phyloP scores from a whole-genome alignment of 192 early-diverging fungal species.

The Cetraspora pellucida region DNA sequence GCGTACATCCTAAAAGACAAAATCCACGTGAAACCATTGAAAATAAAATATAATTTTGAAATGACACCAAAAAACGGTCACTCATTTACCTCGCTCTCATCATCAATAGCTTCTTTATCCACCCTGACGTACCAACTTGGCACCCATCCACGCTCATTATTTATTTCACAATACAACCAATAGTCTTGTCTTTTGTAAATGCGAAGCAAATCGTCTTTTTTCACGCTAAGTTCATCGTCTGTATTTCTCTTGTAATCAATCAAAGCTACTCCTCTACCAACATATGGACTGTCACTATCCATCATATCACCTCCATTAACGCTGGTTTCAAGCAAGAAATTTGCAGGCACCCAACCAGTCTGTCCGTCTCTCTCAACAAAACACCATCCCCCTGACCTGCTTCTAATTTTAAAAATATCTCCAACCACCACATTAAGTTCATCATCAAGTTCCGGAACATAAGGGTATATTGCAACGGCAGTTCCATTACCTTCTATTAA shows the following conservation, averaged over 20 bases:
- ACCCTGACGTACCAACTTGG: constrained; percentile 60
- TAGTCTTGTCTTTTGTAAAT: constrained; percentile 41
- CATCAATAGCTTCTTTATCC: constrained; percentile 21
- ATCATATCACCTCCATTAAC: constrained; percentile 49
- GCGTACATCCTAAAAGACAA: constrained; percentile 2
- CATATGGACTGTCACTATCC: constrained; percentile 33
- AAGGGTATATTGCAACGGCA: constrained; percentile 65
- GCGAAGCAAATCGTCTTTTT: constrained; percentile 54
- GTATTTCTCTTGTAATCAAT: constrained; percentile 55
- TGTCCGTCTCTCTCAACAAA: constrained; percentile 57
- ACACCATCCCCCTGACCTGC: constrained; percentile 62
- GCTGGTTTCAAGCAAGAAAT: constrained; percentile 53
- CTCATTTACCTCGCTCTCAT: constrained; percentile 22
- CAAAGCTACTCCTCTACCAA: constrained; percentile 51
- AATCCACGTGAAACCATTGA: constrained; percentile 2
- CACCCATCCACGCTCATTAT: constrained; percentile 57
- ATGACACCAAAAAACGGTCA: background rate
- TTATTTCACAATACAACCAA: constrained; percentile 40
- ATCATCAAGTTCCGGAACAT: constrained; percentile 58
- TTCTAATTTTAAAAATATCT: constrained; percentile 61
- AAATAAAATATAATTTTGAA: background rate
- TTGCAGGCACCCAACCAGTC: constrained; percentile 62
- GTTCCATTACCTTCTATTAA: constrained; percentile 44
- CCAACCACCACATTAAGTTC: constrained; percentile 66
- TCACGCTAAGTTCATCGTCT: constrained; percentile 56